Conservation (phyloP, 345 rosid species). For the Crucihimalaya himalaica region DNA sequence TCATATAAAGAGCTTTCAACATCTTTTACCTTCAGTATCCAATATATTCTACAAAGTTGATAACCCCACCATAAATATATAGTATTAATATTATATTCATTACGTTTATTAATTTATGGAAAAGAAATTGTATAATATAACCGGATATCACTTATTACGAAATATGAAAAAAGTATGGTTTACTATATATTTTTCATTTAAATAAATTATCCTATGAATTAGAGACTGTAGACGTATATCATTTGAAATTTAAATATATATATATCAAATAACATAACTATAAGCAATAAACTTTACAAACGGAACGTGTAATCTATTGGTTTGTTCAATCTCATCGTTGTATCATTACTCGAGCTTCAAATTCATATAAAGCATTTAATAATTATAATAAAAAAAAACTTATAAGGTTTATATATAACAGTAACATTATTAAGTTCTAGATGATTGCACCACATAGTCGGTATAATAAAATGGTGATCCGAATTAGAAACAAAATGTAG, state of each 20-base stretch:
- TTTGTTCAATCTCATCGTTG: too few species aligned
- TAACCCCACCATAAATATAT: conserved; percentile 25
- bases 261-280: neutral
- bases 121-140: neutral
- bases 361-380: too few species aligned
- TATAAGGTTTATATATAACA: neutral
- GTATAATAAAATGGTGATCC: neutral
- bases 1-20: conserved; percentile 28
- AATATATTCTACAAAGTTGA: conserved; percentile 28
- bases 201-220: neutral
- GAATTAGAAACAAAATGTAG: too few species aligned
- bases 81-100: neutral
- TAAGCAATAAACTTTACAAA: neutral
- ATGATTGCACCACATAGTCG: neutral
- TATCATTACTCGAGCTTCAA: neutral
- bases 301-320: too few species aligned
- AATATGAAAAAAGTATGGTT: neutral
- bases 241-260: neutral
- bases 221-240: neutral
- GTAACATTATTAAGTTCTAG: neutral
- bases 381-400: too few species aligned
- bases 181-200: neutral
- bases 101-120: neutral
- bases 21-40: conserved; percentile 23
- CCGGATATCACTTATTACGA: neutral